Conservation (phyloP, 108 stramenopile species). For the Cyclotella sp. region DNA sequence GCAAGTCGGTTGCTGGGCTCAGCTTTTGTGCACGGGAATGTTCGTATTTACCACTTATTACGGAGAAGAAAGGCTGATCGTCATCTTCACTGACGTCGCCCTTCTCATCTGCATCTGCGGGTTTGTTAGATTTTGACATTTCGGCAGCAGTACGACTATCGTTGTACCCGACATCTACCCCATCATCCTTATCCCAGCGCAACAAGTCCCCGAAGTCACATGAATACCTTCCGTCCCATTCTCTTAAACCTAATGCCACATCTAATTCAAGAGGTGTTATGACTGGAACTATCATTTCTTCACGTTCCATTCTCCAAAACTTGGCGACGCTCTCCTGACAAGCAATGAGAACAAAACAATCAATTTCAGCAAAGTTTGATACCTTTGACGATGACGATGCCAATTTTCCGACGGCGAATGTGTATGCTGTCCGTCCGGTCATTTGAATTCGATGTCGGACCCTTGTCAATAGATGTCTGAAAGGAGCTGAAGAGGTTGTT, state of each 20-base stretch:
- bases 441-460: constrained; percentile 69
- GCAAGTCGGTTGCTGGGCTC: constrained; percentile 42
- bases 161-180: constrained; percentile 8
- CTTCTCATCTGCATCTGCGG: constrained; percentile 13
- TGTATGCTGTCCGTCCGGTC: constrained; percentile 84
- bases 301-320: constrained; percentile 70
- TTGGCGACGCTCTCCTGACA: constrained; percentile 88
- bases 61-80: constrained; percentile 88
- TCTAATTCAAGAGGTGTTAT: constrained; percentile 95
- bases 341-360: constrained; percentile 93
- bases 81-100: constrained; percentile 28
- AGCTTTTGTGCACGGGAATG: constrained; percentile 40
- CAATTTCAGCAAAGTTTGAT: constrained; percentile 96
- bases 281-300: constrained; percentile 77
- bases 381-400: constrained; percentile 88
- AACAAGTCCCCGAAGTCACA: constrained; percentile 85
- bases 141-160: not conserved
- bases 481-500: constrained; percentile 73
- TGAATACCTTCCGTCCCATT: constrained; percentile 86
- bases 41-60: constrained; percentile 78
- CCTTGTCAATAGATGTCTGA: constrained; percentile 69
- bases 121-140: not conserved
- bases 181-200: constrained; percentile 44
- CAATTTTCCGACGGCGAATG: constrained; percentile 93
- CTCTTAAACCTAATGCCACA: constrained; percentile 83